Base-by-base conservation (phyloP, 2,329 filamentous ascomycete species). In the Plenodomus lindquistii region DNA sequence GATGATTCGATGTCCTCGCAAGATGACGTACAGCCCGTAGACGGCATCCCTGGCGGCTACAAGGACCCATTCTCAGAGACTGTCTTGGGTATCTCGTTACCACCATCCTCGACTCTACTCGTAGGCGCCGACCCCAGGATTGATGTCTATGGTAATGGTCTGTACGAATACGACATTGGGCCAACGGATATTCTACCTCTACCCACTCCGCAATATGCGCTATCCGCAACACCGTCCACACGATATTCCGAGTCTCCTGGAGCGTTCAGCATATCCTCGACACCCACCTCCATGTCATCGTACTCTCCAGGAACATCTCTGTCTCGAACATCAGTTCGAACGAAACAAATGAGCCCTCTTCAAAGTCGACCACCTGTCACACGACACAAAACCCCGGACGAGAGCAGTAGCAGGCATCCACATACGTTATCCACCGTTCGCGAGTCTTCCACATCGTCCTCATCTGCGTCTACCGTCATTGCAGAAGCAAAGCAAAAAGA, bases 211-310 rank as follows among this genome's bases (percentile, higher is more conserved):
- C 73, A 83, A 7, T 85, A 86, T 69, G 81, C 79, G 2, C 79
- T 85, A 44, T 90, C 87, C 52, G 83, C 79, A 19, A 91, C 87
- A 49, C 87, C 88, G 31, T 91, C 88, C 3, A 91, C 88, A 1
- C 79, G 85, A 52, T 91, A 88, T 62, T 89, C 87, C 1, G 88
- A 85, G 46, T 91, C 88, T 1, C 84, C 86, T 10, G 83, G 86
- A 2, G 75, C 84, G 4, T 91, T 90, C 70, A 91, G 88, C 65
- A 81, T 88, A 54, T 87, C 88, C 50, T 91, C 88, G 1, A 91
- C 88, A 2, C 88, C 88, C 6, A 91, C 87, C 4, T 91, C 88
- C 9, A 85, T 88, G 54, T 87, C 85, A 7, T 91, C 88, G 1
- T 86, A 87, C 60, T 91, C 87, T 15, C 86, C 88, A 3, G 81